Evolutionary conservation across 2,329 filamentous ascomycete genomes (phyloP), one percentile per base, ranked within the genome.

Genomic region (Endothia cerciana): DNA sequence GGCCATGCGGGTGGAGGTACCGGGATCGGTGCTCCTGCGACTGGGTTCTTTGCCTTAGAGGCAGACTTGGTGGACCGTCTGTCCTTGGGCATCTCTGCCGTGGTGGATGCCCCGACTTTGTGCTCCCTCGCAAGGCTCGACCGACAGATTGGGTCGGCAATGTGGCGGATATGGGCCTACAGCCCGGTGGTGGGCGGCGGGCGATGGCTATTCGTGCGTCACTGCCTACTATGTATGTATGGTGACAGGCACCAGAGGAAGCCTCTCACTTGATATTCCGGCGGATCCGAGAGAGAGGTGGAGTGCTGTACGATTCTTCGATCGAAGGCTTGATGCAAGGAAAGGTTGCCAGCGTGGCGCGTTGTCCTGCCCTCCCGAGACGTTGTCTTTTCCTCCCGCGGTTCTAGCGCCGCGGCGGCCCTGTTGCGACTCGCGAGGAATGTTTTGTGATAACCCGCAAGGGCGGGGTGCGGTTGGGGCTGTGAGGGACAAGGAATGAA

Each of bases 1-100:
- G 92, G 92, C 92, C 92, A 94, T 58, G 85, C 85, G 41, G 81
- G 77, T 55, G 78, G 72, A 51, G 73, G 70, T 55, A 70, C 64
- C 11, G 74, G 64, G 22, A 69, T 45, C n/a, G 67, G 55, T 22
- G 71, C 62, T 28, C 71, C 56, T 36, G 57, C 47, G 51, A 56
- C 57, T 62, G 53, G 40, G 66, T 38, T 19, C 59, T 66, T 60
- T 65, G 36, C 41, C 65, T 68, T 68, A 63, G 62, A 65, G 62
- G 67, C 59, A 69, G 72, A 45, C 68, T 71, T 66, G 67, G 64
- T 56, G 66, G 64, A 49, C 68, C 47, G 60, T 56, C 58, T 65
- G 67, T 68, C 63, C 56, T 69, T 62, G 62, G 64, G 38, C 56
- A 62, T 68, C 17, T 22, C 59, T 60, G 59, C 56, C 43, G 51